Conservation (phyloP, 768 basidiomycete species). For the Favolaschia claudopus region DNA sequence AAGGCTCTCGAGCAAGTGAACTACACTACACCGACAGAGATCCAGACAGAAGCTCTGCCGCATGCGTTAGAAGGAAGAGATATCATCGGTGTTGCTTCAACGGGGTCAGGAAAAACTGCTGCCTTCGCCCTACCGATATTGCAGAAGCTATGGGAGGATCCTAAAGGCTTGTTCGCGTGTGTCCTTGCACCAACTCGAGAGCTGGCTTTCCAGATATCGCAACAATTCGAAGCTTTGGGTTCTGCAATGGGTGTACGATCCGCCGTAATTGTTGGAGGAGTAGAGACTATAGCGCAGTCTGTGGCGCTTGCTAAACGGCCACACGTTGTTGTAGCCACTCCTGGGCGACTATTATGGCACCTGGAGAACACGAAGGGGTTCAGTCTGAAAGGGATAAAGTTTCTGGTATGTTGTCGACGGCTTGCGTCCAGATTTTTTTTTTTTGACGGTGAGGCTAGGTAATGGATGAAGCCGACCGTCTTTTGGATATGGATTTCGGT, state of each 20-base stretch:
- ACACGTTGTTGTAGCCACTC: constrained; percentile 95
- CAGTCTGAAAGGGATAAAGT: constrained; percentile 83
- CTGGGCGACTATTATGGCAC: constrained; percentile 92
- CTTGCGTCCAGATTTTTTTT: not conserved
- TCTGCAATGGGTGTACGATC: constrained; percentile 92
- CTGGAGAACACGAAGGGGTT: constrained; percentile 98
- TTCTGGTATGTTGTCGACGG: constrained; percentile 66
- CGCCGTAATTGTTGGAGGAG: constrained; percentile 92
- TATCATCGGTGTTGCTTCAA: constrained; percentile 98
- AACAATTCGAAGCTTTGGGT: constrained; percentile 93
- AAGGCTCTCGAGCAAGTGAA: constrained; percentile 83
- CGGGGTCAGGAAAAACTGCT: constrained; percentile 97
- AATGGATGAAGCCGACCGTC: constrained; percentile 95
- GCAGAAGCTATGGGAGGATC: constrained; percentile 96
- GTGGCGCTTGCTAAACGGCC: constrained; percentile 93
- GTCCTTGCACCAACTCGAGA: constrained; percentile 98
- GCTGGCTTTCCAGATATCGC: constrained; percentile 97
- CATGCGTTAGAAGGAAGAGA: constrained; percentile 91
- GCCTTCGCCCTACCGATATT: constrained; percentile 96
- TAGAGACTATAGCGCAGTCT: constrained; percentile 90
- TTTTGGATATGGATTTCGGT: constrained; percentile 97
- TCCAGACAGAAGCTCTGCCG: constrained; percentile 86
- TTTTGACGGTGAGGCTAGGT: constrained; percentile 59
- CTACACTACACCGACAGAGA: constrained; percentile 89
- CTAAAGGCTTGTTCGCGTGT: constrained; percentile 91